Evolutionary conservation across 2,329 filamentous ascomycete genomes (phyloP), one percentile per base, ranked within the genome.

Genomic region (Neofusicoccum laricinum): DNA sequence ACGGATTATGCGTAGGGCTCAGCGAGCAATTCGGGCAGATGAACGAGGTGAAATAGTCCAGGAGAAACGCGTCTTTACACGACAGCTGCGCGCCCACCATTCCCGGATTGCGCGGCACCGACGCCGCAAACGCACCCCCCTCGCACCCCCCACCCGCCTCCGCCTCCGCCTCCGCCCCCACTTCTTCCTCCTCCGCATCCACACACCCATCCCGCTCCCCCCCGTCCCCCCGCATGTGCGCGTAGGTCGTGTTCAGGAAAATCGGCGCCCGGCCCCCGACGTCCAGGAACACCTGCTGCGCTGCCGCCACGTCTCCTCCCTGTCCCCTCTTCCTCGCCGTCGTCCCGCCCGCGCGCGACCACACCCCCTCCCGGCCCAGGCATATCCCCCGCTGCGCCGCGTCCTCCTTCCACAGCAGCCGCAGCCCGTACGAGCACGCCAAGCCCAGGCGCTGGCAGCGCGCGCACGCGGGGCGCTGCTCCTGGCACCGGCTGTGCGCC

Each of bases 21-120:
- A 75, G 65, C 4, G 73, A 74, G 62, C 73, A 76, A 19, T 70
- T 69, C 0, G 73, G 73, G 1, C 69, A 72, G 40, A 76, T 71
- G 5, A 66, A 70, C 6, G 66, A 49, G 45, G 75, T 71, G 34
- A 73, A 76, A 61, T 73, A 76, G 51, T 64, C 30, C 19, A 67
- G 32, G 34, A 66, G 65, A 25, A 65, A 63, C 6, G 66, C 45
- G 10, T 67, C 66, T 17, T 32, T 45, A 17, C 25, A 25, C 4
- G 65, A 49, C 21, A 64, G n/a, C 11, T 41, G 38, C 41, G 14
- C 4, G 4, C 30, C 10, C 8, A n/a, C 14, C 25, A 30, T 30
- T 15, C 3, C 14, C 10, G 43, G 32, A 7, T n/a, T 21, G 15
- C 4, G 34, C 17, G 15, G 32, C n/a, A 21, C 8, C 21, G 25